Conservation (phyloP, 2,329 filamentous ascomycete species). For the Trichocomaceae sp. region DNA sequence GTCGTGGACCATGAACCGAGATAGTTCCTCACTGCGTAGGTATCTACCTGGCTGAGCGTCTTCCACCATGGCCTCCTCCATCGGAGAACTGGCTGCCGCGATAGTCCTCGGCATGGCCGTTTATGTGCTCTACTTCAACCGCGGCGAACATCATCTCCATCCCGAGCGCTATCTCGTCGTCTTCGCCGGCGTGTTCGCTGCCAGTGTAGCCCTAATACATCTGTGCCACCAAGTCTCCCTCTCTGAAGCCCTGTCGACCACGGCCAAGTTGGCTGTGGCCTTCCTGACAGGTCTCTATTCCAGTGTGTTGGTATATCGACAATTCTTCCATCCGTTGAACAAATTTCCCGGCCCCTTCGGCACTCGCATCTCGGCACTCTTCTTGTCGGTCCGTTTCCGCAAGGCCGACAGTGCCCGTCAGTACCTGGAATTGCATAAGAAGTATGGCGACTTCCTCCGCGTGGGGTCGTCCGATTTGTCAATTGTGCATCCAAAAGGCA, state of each 20-base stretch:
- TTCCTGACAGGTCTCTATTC: slow-evolving; percentile 15
- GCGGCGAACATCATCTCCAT: slow-evolving; percentile 19
- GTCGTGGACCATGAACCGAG: too few relatives aligned
- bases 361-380: slow-evolving; percentile 29
- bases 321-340: slow-evolving; percentile 15
- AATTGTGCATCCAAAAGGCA: slow-evolving; percentile 29
- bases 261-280: not conserved
- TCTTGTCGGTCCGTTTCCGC: slow-evolving; percentile 18
- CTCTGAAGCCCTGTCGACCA: not conserved
- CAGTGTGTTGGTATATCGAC: slow-evolving; percentile 27
- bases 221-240: not conserved
- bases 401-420: slow-evolving; percentile 22
- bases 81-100: not conserved
- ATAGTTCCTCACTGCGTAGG: too few relatives aligned
- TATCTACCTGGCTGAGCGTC: not conserved
- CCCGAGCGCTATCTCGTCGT: slow-evolving; percentile 13
- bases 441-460: slow-evolving; percentile 32
- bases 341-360: slow-evolving; percentile 23
- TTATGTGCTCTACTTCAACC: slow-evolving; percentile 16
- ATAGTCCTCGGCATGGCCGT: slow-evolving; percentile 11
- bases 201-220: slow-evolving; percentile 2
- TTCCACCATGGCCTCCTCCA: not conserved
- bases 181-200: slow-evolving; percentile 9
- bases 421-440: slow-evolving; percentile 26
- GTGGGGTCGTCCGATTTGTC: slow-evolving; percentile 32